phyloP scores from a whole-genome alignment of 305 asterid genomes.

The Fraxinus albicans region DNA sequence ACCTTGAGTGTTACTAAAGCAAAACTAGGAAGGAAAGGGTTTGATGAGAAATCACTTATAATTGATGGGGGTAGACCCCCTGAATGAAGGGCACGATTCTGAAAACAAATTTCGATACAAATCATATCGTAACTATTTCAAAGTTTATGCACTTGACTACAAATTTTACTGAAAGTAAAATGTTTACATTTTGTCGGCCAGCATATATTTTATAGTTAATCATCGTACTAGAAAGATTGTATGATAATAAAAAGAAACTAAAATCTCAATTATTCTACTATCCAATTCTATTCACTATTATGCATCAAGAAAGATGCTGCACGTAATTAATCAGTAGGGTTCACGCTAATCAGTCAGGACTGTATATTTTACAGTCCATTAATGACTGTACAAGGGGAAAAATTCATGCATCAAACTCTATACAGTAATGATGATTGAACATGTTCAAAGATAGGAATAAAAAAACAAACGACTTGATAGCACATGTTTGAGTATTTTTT shows the following conservation, averaged over 20 bases:
- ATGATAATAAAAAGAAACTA: background rate
- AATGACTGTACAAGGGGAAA: too few species aligned
- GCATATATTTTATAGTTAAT: too few species aligned
- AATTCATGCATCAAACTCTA: background rate
- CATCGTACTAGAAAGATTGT: background rate
- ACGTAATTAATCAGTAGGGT: too few species aligned
- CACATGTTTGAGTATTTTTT: too few species aligned
- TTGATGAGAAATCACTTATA: background rate
- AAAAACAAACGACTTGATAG: too few species aligned
- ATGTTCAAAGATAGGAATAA: too few species aligned
- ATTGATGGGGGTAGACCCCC: constrained; percentile 6
- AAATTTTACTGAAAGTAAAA: background rate
- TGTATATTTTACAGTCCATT: too few species aligned
- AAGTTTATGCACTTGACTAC: background rate
- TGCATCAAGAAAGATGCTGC: too few species aligned
- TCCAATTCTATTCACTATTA: background rate
- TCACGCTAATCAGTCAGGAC: too few species aligned
- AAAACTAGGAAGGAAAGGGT: background rate
- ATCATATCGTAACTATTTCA: background rate
- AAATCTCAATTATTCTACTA: background rate
- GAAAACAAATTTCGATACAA: background rate
- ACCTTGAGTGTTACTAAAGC: too few species aligned
- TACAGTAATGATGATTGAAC: too few species aligned
- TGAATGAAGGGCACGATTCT: background rate
- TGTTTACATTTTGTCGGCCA: too few species aligned